These are phyloP conservation scores for Pittosporum tobira DNA, from an alignment of 129 eudicot genomes.

Conservation along the genomic window DNA sequence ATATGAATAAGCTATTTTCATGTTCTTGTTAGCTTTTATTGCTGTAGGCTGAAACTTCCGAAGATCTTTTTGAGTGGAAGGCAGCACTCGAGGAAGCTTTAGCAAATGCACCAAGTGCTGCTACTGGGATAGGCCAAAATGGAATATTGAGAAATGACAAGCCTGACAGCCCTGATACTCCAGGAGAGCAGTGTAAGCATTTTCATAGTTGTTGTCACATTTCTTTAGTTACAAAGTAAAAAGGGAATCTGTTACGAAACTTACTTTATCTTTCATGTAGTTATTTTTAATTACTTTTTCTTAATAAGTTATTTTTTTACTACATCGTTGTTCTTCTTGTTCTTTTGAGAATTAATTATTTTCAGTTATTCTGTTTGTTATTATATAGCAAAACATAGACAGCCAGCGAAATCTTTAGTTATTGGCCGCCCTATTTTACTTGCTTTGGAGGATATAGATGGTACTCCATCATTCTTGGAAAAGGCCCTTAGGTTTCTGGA, in stretches of 20 bases:
- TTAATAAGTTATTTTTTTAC: not conserved
- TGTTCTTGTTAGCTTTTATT: constrained; percentile 17
- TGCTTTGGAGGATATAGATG: constrained; percentile 95
- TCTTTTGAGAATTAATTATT: not conserved
- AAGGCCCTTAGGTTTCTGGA: constrained; percentile 91
- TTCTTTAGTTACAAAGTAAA: too few species aligned
- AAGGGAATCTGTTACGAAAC: too few species aligned
- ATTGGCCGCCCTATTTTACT: constrained; percentile 88
- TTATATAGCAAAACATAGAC: constrained; percentile 47
- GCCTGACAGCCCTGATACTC: constrained; percentile 41
- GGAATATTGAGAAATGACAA: constrained; percentile 55
- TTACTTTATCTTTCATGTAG: too few species aligned
- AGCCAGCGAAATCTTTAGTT: constrained; percentile 55
- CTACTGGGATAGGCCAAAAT: constrained; percentile 50
- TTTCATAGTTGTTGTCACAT: constrained; percentile 6
- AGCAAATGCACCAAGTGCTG: constrained; percentile 70
- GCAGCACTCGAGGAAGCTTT: constrained; percentile 85
- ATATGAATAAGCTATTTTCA: constrained; percentile 10
- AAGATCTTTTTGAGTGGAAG: constrained; percentile 85
- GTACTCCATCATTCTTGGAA: constrained; percentile 92
- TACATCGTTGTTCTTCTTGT: not conserved
- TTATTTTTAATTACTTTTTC: not conserved
- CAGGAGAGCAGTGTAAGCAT: constrained; percentile 59
- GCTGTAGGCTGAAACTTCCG: constrained; percentile 79
- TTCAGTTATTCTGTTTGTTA: constrained; percentile 2